A percentile compares a stretch with the other conserved stretches of the same genome.
phyloP scores from a whole-genome alignment of 73 alveolate genomes.

The Effrenium voratum region DNA sequence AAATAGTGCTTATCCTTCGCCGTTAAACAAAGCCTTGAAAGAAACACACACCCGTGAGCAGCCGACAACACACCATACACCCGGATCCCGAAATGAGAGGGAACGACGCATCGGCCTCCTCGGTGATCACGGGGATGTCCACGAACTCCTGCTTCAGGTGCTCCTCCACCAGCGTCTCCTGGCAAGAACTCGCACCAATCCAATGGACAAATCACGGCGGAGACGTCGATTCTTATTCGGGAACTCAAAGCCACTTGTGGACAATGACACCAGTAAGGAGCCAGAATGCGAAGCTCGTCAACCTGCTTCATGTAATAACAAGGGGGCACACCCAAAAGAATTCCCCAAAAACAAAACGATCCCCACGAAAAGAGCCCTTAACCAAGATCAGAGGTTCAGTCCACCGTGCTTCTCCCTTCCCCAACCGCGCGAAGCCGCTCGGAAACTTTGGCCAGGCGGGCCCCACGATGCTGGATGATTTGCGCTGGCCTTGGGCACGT shows the following conservation, averaged over 20 bases:
- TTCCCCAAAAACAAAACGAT: not conserved
- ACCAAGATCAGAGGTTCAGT: not conserved
- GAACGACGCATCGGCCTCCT: too few species aligned
- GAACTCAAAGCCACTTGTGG: not conserved
- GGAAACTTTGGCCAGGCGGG: not conserved
- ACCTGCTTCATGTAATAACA: not conserved
- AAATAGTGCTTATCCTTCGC: too few species aligned
- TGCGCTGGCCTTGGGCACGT: slow-evolving; percentile 85
- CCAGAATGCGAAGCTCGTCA: not conserved
- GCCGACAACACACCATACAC: too few species aligned
- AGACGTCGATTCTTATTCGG: not conserved
- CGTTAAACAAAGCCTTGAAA: too few species aligned
- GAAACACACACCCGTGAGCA: too few species aligned
- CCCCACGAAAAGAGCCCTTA: not conserved
- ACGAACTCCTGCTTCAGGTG: slow-evolving; percentile 70
- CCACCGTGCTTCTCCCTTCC: not conserved
- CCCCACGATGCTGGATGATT: slow-evolving; percentile 90
- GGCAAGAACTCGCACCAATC: not conserved
- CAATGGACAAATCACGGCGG: not conserved
- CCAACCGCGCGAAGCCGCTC: not conserved
- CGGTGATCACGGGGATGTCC: slow-evolving; percentile 71
- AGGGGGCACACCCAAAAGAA: not conserved
- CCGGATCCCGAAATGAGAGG: too few species aligned
- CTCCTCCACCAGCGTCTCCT: slow-evolving; percentile 84
- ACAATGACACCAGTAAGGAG: not conserved